phyloP scores from a whole-genome alignment of 1,284 basidiomycete species.

The Trametes sp. region DNA sequence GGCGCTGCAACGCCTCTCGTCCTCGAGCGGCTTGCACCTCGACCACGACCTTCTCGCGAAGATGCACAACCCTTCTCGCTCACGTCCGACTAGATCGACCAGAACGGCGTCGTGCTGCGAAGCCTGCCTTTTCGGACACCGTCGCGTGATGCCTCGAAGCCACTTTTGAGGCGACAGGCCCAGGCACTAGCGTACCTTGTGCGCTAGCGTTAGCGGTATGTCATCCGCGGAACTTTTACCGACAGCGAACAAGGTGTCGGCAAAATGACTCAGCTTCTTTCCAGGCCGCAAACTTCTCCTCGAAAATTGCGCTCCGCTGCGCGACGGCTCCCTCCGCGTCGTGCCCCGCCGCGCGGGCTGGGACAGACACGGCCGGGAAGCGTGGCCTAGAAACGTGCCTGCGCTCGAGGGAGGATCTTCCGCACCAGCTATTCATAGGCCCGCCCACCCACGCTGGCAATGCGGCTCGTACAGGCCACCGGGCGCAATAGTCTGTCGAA shows the following conservation, averaged over 20 bases:
- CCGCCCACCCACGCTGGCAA: slow-evolving; percentile 15
- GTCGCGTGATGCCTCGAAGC: slow-evolving; percentile 22
- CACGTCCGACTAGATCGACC: slow-evolving; percentile 1
- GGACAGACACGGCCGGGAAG: slow-evolving; percentile 11
- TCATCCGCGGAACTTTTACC: slow-evolving; percentile 21
- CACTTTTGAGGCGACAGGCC: slow-evolving; percentile 23
- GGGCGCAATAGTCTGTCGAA: slow-evolving; percentile 20
- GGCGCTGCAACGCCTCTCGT: slow-evolving; percentile 15
- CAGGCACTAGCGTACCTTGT: slow-evolving; percentile 30
- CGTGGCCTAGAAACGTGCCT: slow-evolving; percentile 19
- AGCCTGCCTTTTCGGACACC: not conserved
- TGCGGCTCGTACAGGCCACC: slow-evolving; percentile 21
- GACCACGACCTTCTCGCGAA: slow-evolving; percentile 2
- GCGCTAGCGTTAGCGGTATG: slow-evolving; percentile 21
- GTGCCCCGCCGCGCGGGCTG: not conserved
- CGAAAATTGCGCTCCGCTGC: not conserved
- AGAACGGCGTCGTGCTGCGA: slow-evolving; percentile 5
- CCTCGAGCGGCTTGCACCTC: not conserved
- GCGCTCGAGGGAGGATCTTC: slow-evolving; percentile 13
- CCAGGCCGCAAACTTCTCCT: slow-evolving; percentile 1
- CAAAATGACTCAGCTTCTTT: slow-evolving; percentile 6
- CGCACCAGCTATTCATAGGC: slow-evolving; percentile 24
- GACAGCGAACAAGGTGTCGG: slow-evolving; percentile 5
- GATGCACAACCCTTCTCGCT: not conserved
- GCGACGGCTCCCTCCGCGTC: not conserved